phyloP scores from a whole-genome alignment of 2,329 filamentous ascomycete genomes.

The Corniculantispora saksenae region DNA sequence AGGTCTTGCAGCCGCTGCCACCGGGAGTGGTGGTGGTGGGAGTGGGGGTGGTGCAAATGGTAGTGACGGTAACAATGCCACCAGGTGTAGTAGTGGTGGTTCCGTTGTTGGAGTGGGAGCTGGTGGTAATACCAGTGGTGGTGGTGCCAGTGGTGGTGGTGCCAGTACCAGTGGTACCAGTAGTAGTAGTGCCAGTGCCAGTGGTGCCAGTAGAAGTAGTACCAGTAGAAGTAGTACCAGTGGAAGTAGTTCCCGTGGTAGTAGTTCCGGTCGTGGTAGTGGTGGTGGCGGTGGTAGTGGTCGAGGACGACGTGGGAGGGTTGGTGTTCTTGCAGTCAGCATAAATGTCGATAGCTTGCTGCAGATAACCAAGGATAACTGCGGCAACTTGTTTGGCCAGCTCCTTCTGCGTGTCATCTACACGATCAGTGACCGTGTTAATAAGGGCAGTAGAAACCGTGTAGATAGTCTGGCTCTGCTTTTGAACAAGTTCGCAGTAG shows the following conservation, averaged over 20 bases:
- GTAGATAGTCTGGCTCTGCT: not conserved
- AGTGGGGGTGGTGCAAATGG: constrained; percentile 8
- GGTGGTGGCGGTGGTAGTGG: not conserved
- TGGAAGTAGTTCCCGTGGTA: not conserved
- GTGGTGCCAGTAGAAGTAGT: not conserved
- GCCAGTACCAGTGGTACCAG: not conserved
- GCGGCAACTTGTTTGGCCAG: not conserved
- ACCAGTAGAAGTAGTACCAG: not conserved
- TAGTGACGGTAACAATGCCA: not conserved
- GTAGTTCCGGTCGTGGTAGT: constrained; percentile 4
- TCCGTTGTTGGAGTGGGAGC: not conserved
- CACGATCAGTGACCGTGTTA: not conserved
- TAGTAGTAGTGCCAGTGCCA: not conserved
- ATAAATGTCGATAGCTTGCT: not conserved
- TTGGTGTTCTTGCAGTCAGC: constrained; percentile 8
- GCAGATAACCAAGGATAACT: not conserved
- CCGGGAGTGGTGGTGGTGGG: not conserved
- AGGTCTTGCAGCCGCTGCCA: constrained; percentile 12
- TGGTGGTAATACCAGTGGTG: not conserved
- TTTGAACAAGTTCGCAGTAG: not conserved
- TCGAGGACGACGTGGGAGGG: not conserved
- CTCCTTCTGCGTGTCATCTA: not conserved
- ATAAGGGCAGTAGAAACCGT: constrained; percentile 1
- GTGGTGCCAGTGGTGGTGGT: not conserved
- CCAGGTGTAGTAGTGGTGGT: constrained; percentile 5